Conservation (phyloP, 345 rosid genomes). For the Salix caprea region DNA sequence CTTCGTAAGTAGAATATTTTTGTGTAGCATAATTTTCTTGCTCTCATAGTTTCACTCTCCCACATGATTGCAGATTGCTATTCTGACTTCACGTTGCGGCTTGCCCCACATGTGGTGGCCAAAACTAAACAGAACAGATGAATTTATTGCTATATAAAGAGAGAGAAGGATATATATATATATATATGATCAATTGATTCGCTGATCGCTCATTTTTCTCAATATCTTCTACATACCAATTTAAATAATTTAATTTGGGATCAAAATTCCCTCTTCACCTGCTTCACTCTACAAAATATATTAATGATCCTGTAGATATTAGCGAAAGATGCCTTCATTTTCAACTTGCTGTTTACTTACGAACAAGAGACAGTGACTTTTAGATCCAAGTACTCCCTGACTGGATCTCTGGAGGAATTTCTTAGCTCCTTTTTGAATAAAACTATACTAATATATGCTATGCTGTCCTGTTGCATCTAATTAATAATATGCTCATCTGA, state of each 20-base stretch:
- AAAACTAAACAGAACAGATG: not conserved
- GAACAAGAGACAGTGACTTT: not conserved
- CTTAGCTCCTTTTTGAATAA: not conserved
- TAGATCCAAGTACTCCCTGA: not conserved
- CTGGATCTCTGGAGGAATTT: not conserved
- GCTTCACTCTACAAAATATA: not conserved
- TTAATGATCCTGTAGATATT: not conserved
- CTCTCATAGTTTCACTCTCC: not conserved
- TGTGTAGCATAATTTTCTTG: not conserved
- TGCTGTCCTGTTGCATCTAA: not conserved
- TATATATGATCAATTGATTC: not conserved
- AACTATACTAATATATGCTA: not conserved
- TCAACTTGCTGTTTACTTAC: not conserved
- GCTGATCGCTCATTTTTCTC: too few relatives aligned
- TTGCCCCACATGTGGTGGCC: not conserved
- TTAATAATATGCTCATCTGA: not conserved
- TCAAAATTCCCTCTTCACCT: not conserved
- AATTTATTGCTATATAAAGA: not conserved
- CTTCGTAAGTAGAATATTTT: constrained; percentile 49
- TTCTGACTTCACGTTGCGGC: not conserved
- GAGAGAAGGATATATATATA: not conserved
- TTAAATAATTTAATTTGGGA: not conserved
- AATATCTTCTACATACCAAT: not conserved
- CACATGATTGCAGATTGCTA: not conserved
- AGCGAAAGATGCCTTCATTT: not conserved